Conservation (phyloP, 768 basidiomycete species). For the Suillus bovinus region DNA sequence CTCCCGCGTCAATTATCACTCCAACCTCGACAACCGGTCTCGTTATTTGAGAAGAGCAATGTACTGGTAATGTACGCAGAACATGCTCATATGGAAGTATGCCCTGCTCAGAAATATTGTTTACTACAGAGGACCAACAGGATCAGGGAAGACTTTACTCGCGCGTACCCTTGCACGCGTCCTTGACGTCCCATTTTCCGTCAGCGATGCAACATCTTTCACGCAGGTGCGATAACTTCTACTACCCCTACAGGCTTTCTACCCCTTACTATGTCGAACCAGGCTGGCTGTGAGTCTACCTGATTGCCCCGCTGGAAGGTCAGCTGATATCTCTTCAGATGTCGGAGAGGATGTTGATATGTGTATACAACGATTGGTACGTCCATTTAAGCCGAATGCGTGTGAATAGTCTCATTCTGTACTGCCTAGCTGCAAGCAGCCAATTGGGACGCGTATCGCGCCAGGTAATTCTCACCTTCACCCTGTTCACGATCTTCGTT, state of each 20-base stretch:
- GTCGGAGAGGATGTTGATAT: conserved; percentile 97
- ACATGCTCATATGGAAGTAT: conserved; percentile 10
- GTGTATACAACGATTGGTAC: conserved; percentile 79
- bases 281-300: conserved; percentile 72
- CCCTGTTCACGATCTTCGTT: neutral
- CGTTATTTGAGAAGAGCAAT: conserved; percentile 93
- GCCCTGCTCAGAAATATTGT: conserved; percentile 10
- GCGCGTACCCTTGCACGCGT: conserved; percentile 91
- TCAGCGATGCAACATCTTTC: conserved; percentile 91
- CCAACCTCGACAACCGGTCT: conserved; percentile 43
- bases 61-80: conserved; percentile 80
- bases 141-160: conserved; percentile 88
- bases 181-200: conserved; percentile 92
- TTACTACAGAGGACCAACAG: conserved; percentile 70
- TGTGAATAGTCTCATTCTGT: conserved; percentile 10
- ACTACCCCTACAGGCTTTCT: neutral
- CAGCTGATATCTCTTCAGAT: conserved; percentile 46
- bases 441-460: conserved; percentile 83
- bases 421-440: conserved; percentile 76
- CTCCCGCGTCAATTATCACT: conserved; percentile 37
- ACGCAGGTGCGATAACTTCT: conserved; percentile 62
- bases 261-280: conserved; percentile 14
- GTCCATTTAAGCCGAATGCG: neutral
- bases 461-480: conserved; percentile 52
- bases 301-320: neutral